Evolutionary conservation across 2,329 filamentous ascomycete genomes (phyloP), one percentile per base, ranked within the genome.

Genomic region (Colletotrichum trifolii): DNA sequence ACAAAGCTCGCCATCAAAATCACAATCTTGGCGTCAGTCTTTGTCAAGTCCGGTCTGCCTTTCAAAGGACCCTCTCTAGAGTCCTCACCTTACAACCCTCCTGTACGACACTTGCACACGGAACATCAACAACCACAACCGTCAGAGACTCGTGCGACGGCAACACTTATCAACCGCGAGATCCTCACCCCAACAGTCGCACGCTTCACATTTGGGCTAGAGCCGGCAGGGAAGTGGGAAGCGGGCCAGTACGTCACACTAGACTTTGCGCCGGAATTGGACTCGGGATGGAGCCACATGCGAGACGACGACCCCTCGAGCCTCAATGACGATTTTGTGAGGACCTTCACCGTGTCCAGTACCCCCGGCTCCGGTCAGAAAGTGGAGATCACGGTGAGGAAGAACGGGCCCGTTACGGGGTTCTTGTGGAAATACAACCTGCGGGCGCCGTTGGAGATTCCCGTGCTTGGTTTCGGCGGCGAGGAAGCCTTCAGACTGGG

Each of bases 321-420:
- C 70, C 75, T 97, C 13, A 97, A 97, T 71, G 93, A 97, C 73
- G 93, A 97, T 73, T 94, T 88, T 67, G 82, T 96, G 5, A 83
- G 93, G 35, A 96, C 93, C 0, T 97, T 97, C 72, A 97, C 93
- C 2, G 84, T 97, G 0, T 92, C 90, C 1, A 92, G 85, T 2
- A 76, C 80, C 1, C 86, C 89, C 0, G 69, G 86, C 1, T 64
- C 73, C 2, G 64, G 66, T 47, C 12, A 38, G 15, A 54, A 65
- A 17, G 84, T 96, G 60, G 89, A 94, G 70, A 89, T 96, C 67
- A 95, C 91, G 5, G 86, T 89, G 1, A 79, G 91, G 13, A 87
- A 83, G 57, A 86, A 93, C 48, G 93, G 93, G 0, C 82, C 85
- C 0, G 91, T 88, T 6, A 96, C 93, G 0, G 75, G 76, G 0